Base-by-base conservation (phyloP, 176 grass and related monocot genomes). In the Chrysopogon serrulatus region DNA sequence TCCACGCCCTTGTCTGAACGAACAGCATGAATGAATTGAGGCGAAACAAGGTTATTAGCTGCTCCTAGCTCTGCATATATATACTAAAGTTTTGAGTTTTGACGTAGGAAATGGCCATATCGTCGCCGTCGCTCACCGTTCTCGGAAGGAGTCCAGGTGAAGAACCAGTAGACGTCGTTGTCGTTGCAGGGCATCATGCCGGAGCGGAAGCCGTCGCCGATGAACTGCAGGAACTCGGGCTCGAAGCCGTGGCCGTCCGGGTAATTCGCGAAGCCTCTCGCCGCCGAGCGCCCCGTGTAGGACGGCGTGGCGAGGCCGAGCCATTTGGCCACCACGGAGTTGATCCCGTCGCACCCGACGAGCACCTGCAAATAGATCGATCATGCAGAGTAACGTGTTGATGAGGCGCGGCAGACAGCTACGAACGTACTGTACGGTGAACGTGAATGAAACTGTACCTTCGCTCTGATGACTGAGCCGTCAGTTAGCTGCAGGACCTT, bases 401-500 rank as follows among this genome's bases (percentile, higher is more conserved):
- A 32, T 16, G 6, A 32, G 31, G 5, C 28, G 3, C 14, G 37
- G 16, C 40, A 37, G 11, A 4, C 14, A 32, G 61, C 61, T 17
- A 56, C n/a, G n/a, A n/a, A n/a, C n/a, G n/a, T n/a, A n/a, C n/a
- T n/a, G n/a, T n/a, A n/a, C n/a, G n/a, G n/a, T n/a, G n/a, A n/a
- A n/a, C n/a, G n/a, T n/a, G n/a, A n/a, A n/a, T n/a, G n/a, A n/a
- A n/a, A 56, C 21, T n/a, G 54, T 57, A 95, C 92, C 92, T 97
- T 98, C 7, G 93, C 85, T 85, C 78, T 88, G 23, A 94, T 36
- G n/a, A 76, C 63, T 28, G 87, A 85, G 8, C 89, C 91, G 40
- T 98, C 89, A 1, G 87, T 83, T 6, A 95, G 78, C 6, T 98
- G 93, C 2, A 98, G 18, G 24, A 90, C 45, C 87, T 98, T 98